These are phyloP conservation scores for Geranium brycei DNA, from an alignment of 345 rosid species.

Conservation along the genomic window DNA sequence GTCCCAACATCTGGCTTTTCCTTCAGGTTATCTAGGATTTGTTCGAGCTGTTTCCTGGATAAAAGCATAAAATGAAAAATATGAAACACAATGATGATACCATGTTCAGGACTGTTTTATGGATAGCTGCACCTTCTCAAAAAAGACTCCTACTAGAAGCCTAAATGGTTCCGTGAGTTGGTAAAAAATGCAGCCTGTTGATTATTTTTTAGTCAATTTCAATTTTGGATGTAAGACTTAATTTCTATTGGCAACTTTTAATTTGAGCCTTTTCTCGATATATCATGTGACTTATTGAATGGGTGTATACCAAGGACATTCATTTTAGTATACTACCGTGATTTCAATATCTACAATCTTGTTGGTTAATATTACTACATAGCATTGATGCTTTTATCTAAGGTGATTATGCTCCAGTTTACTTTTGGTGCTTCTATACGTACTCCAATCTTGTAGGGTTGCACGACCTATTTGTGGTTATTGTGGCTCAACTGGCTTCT, in stretches of 20 bases:
- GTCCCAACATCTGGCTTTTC: conserved; percentile 93
- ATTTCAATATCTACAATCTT: background rate
- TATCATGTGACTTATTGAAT: background rate
- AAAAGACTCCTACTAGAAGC: background rate
- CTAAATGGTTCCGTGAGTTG: background rate
- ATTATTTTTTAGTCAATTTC: background rate
- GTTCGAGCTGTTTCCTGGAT: conserved; percentile 84
- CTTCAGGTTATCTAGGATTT: conserved; percentile 63
- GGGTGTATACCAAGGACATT: background rate
- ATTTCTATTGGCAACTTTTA: too few species aligned
- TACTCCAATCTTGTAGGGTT: background rate
- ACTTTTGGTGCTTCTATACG: too few species aligned
- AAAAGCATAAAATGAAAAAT: conserved; percentile 4
- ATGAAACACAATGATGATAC: background rate
- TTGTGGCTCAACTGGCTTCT: background rate
- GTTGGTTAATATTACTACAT: background rate
- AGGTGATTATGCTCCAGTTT: background rate
- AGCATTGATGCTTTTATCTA: background rate
- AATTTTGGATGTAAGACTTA: background rate
- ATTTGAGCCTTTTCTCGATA: background rate
- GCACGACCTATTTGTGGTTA: background rate
- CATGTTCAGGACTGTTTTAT: background rate
- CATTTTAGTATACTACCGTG: background rate
- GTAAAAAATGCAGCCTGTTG: background rate
- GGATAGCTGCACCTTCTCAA: background rate